Evolutionary conservation across 805 yeast genomes (phyloP).

Genomic region (Nakazawaea siamensis): DNA sequence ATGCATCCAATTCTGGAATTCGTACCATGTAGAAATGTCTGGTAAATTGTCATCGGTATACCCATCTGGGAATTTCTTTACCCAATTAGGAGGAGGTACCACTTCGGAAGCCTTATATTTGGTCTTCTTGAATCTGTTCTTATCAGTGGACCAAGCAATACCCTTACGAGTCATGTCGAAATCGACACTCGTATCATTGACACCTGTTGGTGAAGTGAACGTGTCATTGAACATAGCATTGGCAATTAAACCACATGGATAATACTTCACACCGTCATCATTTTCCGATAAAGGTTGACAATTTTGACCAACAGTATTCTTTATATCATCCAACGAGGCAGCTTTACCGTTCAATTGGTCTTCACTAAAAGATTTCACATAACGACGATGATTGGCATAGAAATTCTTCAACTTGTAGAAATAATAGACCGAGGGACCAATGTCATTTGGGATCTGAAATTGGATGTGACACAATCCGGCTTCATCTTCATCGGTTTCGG

Average conservation of each 20-base stretch:
- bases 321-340: slow-evolving; percentile 41
- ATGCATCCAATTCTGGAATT: slow-evolving; percentile 82
- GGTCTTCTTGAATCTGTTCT: slow-evolving; percentile 56
- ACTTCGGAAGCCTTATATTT: slow-evolving; percentile 49
- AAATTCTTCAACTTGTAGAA: slow-evolving; percentile 83
- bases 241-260: slow-evolving; percentile 83
- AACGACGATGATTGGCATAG: slow-evolving; percentile 90
- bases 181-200: slow-evolving; percentile 35
- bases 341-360: slow-evolving; percentile 75
- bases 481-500: slow-evolving; percentile 36
- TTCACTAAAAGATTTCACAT: slow-evolving; percentile 78
- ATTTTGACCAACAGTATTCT: slow-evolving; percentile 42
- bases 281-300: slow-evolving; percentile 58
- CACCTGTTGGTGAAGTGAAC: slow-evolving; percentile 38
- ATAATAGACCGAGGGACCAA: slow-evolving; percentile 66
- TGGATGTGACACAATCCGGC: slow-evolving; percentile 55
- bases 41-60: slow-evolving; percentile 65
- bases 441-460: slow-evolving; percentile 65
- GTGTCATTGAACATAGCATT: slow-evolving; percentile 77
- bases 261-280: slow-evolving; percentile 43
- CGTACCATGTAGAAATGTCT: slow-evolving; percentile 57
- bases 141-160: slow-evolving; percentile 69
- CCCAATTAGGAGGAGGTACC: slow-evolving; percentile 84
- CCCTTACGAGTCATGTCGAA: slow-evolving; percentile 39
- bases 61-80: slow-evolving; percentile 60